Evolutionary conservation across 2,329 filamentous ascomycete genomes (phyloP).

Genomic region (Trichophaea hybrida): DNA sequence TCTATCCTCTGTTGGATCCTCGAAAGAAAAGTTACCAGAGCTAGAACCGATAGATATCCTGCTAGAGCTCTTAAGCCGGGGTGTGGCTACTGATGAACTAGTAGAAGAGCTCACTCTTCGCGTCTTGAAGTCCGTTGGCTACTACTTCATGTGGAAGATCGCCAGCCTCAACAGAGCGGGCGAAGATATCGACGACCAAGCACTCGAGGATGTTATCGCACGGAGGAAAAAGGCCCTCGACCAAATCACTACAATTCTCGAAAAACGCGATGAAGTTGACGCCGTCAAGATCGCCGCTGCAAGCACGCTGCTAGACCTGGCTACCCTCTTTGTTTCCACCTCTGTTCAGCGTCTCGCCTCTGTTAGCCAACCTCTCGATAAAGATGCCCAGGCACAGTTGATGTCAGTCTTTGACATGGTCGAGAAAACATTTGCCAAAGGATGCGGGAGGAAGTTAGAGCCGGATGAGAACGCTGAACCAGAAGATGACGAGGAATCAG

Average conservation of each 20-base stretch:
- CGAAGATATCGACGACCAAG: constrained; percentile 40
- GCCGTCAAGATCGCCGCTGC: constrained; percentile 62
- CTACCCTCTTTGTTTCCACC: constrained; percentile 52
- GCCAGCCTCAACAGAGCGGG: constrained; percentile 33
- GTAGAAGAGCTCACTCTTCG: constrained; percentile 67
- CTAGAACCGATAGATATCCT: constrained; percentile 52
- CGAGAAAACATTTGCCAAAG: constrained; percentile 27
- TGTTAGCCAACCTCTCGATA: constrained; percentile 8
- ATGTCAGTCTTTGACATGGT: constrained; percentile 21
- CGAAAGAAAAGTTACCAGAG: constrained; percentile 34
- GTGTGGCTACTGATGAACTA: constrained; percentile 55
- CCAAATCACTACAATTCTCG: constrained; percentile 32
- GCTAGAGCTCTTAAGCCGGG: constrained; percentile 57
- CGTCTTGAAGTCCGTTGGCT: constrained; percentile 60
- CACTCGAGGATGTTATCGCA: constrained; percentile 40
- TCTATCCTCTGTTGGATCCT: constrained; percentile 32
- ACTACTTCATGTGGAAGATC: constrained; percentile 94
- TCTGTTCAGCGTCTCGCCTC: constrained; percentile 11
- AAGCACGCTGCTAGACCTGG: constrained; percentile 65
- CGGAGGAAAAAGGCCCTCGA: constrained; percentile 29
- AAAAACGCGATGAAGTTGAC: constrained; percentile 49
- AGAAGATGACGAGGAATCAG: constrained; percentile 30
- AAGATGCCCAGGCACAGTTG: constrained; percentile 10
- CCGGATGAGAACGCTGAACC: constrained; percentile 27
- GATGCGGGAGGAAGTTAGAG: constrained; percentile 30